Percentiles rank a stretch among this genome's conserved stretches.
Conservation (phyloP, 768 basidiomycete genomes). For the Sporobolomyces phaffii region DNA sequence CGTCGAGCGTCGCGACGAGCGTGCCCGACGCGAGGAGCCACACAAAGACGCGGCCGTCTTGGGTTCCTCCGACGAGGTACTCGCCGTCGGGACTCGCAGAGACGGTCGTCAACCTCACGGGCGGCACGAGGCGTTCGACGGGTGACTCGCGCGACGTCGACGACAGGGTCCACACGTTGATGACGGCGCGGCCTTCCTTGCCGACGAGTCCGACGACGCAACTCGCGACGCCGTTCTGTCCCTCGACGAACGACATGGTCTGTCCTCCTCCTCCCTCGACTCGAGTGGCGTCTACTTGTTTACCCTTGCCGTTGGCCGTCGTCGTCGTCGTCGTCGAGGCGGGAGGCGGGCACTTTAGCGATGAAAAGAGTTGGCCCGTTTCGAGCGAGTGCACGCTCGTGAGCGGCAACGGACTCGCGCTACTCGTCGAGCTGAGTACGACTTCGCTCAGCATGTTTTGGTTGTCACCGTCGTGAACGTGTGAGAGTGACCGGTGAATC, state of each 20-base stretch:
- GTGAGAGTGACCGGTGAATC: too few relatives aligned
- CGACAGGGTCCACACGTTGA: conserved; percentile 77
- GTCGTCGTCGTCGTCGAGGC: conserved; percentile 17
- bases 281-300: background rate
- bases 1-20: conserved; percentile 80
- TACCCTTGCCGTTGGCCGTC: background rate
- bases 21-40: conserved; percentile 80
- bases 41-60: conserved; percentile 80
- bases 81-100: conserved; percentile 64
- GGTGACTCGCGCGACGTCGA: conserved; percentile 27
- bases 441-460: conserved; percentile 36
- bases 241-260: conserved; percentile 59
- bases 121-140: conserved; percentile 72
- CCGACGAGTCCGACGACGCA: conserved; percentile 62
- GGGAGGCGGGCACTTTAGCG: conserved; percentile 31
- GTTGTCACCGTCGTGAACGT: too few relatives aligned
- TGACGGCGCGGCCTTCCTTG: conserved; percentile 78
- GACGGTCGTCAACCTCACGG: conserved; percentile 80
- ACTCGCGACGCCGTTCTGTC: conserved; percentile 69
- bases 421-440: conserved; percentile 24
- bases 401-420: conserved; percentile 23
- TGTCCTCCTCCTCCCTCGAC: conserved; percentile 9
- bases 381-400: conserved; percentile 29
- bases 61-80: conserved; percentile 80
- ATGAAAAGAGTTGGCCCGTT: conserved; percentile 33